These are phyloP conservation scores for Deakozyma indianensis DNA, from an alignment of 805 yeast species.

Conservation along the genomic window DNA sequence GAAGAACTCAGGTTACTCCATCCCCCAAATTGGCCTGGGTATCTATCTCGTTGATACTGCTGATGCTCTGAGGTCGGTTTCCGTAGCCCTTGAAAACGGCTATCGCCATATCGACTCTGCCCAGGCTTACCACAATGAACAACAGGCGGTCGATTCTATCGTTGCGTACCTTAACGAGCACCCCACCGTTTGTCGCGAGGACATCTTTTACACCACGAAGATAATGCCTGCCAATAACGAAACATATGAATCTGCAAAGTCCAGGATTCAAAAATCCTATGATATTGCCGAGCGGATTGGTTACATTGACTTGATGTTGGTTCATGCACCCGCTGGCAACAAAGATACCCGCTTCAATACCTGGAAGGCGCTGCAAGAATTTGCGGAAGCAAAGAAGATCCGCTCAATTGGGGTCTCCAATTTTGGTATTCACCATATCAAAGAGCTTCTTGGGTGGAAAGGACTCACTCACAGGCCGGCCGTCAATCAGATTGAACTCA, in stretches of 20 bases:
- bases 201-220: slow-evolving; percentile 46
- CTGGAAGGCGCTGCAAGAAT: slow-evolving; percentile 64
- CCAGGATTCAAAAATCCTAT: slow-evolving; percentile 44
- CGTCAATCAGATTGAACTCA: slow-evolving; percentile 54
- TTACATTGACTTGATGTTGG: slow-evolving; percentile 58
- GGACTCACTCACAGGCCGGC: slow-evolving; percentile 33
- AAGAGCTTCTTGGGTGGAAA: slow-evolving; percentile 31
- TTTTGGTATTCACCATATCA: slow-evolving; percentile 46
- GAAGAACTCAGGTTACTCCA: neutral
- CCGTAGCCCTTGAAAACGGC: slow-evolving; percentile 46
- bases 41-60: slow-evolving; percentile 7
- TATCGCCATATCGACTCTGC: slow-evolving; percentile 71
- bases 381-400: slow-evolving; percentile 47
- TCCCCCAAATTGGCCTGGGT: slow-evolving; percentile 10
- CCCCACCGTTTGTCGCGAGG: slow-evolving; percentile 36
- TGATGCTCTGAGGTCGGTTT: slow-evolving; percentile 26
- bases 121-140: slow-evolving; percentile 48
- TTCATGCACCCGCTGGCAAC: slow-evolving; percentile 37
- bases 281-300: slow-evolving; percentile 35
- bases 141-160: slow-evolving; percentile 42
- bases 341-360: slow-evolving; percentile 42
- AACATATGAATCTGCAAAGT: slow-evolving; percentile 42
- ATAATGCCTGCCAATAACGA: slow-evolving; percentile 49
- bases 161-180: slow-evolving; percentile 35
- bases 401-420: slow-evolving; percentile 66